These are phyloP conservation scores for Malania oleifera DNA, from an alignment of 164 flowering plant genomes.

Conservation along the genomic window DNA sequence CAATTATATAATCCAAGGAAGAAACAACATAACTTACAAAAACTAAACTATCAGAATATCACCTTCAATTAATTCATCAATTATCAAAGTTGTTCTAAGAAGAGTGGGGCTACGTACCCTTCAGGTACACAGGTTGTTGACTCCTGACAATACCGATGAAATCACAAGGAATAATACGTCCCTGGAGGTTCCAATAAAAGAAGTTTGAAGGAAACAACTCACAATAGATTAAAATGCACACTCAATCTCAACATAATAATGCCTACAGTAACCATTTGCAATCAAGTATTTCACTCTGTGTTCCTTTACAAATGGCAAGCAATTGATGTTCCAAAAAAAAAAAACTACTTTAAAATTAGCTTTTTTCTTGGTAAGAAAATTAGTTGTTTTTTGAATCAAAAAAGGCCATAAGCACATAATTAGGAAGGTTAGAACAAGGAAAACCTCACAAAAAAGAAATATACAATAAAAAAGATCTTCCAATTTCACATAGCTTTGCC, in stretches of 20 bases:
- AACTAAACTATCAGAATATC: slow-evolving; percentile 4
- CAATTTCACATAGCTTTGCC: too few species aligned
- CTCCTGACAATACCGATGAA: slow-evolving; percentile 88
- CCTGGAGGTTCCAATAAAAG: slow-evolving; percentile 41
- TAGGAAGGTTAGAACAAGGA: too few species aligned
- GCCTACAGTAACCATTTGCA: neutral
- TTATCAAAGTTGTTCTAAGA: neutral
- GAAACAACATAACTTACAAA: neutral
- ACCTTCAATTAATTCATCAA: neutral
- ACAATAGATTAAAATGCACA: neutral
- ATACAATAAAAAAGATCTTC: too few species aligned
- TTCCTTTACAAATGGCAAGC: neutral
- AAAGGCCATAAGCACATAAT: too few species aligned
- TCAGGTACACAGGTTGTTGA: slow-evolving; percentile 88
- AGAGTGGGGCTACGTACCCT: slow-evolving; percentile 44
- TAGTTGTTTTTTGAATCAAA: too few species aligned
- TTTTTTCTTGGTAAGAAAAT: too few species aligned
- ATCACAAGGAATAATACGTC: slow-evolving; percentile 96
- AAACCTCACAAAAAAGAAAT: too few species aligned
- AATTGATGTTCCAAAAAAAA: neutral
- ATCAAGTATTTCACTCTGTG: too few species aligned
- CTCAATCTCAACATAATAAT: neutral
- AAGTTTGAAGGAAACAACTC: slow-evolving; percentile 3
- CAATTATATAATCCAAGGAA: neutral
- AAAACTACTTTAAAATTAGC: too few species aligned